Conservation (phyloP, 768 basidiomycete species). For the Rubroboletus satanas region DNA sequence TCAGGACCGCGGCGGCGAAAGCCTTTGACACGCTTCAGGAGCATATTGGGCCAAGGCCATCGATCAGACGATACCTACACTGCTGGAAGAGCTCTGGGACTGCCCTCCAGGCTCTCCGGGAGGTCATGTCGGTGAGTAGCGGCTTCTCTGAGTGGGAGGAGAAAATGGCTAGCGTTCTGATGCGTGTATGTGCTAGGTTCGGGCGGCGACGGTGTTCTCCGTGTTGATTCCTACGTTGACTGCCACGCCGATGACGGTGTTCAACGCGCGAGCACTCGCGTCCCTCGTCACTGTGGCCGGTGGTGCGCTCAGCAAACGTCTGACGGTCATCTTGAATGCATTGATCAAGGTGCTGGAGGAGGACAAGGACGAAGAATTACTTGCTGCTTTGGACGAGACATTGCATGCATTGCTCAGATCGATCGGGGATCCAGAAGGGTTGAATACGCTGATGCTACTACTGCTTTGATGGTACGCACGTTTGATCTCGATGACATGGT, state of each 20-base stretch:
- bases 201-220: constrained; percentile 94
- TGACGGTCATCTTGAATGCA: constrained; percentile 74
- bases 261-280: constrained; percentile 89
- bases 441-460: constrained; percentile 85
- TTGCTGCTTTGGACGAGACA: constrained; percentile 69
- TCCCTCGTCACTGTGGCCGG: constrained; percentile 94
- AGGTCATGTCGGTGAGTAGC: constrained; percentile 83
- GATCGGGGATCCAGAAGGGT: constrained; percentile 79
- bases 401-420: constrained; percentile 71
- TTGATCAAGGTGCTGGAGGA: constrained; percentile 76
- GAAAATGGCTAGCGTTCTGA: neutral
- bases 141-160: neutral
- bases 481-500: neutral
- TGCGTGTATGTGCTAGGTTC: constrained; percentile 52
- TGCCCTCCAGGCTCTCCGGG: constrained; percentile 85
- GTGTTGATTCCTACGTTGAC: constrained; percentile 93
- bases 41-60: constrained; percentile 87
- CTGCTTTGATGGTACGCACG: constrained; percentile 78
- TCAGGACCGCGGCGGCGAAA: constrained; percentile 85
- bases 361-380: constrained; percentile 65
- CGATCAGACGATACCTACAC: constrained; percentile 93
- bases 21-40: constrained; percentile 93
- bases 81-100: constrained; percentile 92
- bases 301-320: constrained; percentile 76
- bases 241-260: constrained; percentile 84